Base-by-base conservation (phyloP, 192 early-diverging fungal genomes). In the Mortierella hygrophila region DNA sequence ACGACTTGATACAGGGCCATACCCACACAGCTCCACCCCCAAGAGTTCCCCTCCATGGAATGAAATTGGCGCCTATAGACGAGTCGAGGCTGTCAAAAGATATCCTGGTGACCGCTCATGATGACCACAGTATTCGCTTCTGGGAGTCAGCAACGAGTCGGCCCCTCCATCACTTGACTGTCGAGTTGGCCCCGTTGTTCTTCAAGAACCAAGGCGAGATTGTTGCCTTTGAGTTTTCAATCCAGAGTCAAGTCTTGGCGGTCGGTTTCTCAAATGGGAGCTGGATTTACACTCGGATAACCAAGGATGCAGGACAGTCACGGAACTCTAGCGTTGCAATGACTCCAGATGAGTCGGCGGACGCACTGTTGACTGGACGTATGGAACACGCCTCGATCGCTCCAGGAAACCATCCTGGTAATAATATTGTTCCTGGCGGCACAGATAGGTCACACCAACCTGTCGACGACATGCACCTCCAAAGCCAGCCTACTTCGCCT, bases 71-170 rank as follows among this genome's bases (percentile, higher is more conserved):
- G 20, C 40, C 72, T 6, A 77, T 81, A 21, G 88, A 90, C 42
- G 74, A 87, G 20, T 84, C 85, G n/a, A 74, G 77, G 8, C 57
- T 92, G 18, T 88, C 81, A 3, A 81, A 74, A 35, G 91, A 92
- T 75, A 68, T 92, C 4, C 70, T 92, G 41, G 73, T 89, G 4
- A 90, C 91, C 0, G 80, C 87, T 7, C 91, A 92, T 49, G 73
- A 74, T 8, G 88, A 86, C 16, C 75, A 65, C 21, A 79, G 88
- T 60, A 75, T 92, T n/a, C 87, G 87, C 0, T 88, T 92, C 40
- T 92, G 89, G 88, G 91, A 92, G 57, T 78, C 57, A 10, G 89
- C 91, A n/a, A 87, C 91, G 0, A 87, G 84, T 55, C 74, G 85
- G 21, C 89, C 89, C 2, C 49, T 92, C 15, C 82, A 88, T 37